phyloP scores from a whole-genome alignment of 768 basidiomycete genomes.

The Phlebiopsis gigantea region DNA sequence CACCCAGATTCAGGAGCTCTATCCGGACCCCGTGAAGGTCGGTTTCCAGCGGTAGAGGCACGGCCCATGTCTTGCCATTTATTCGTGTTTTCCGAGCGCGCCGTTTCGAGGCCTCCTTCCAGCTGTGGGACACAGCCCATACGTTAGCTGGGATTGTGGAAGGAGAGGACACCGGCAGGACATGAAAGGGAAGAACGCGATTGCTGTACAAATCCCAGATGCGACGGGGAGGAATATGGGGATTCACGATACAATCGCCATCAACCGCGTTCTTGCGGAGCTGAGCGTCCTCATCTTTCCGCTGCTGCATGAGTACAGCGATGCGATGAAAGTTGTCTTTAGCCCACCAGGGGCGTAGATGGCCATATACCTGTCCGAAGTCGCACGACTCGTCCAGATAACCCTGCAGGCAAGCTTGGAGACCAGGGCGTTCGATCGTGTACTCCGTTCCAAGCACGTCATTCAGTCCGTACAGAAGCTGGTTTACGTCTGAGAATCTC shows the following conservation, averaged over 20 bases:
- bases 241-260: not conserved
- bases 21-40: not conserved
- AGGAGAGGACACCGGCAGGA: not conserved
- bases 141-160: not conserved
- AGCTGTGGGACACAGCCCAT: constrained; percentile 3
- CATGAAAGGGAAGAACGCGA: not conserved
- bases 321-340: not conserved
- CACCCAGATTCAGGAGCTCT: not conserved
- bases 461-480: not conserved
- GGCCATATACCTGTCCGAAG: not conserved
- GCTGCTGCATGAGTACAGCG: not conserved
- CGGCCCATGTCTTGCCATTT: not conserved
- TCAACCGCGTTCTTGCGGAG: not conserved
- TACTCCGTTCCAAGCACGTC: not conserved
- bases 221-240: not conserved
- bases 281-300: not conserved
- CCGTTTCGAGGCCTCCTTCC: not conserved
- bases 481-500: not conserved
- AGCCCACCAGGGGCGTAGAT: not conserved
- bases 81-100: not conserved
- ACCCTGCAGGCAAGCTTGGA: not conserved
- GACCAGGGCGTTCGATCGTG: not conserved
- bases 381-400: not conserved
- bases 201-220: constrained; percentile 5
- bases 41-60: not conserved